Percentiles rank a stretch among this genome's conserved stretches.
These are phyloP conservation scores for Alliaria petiolata DNA, from an alignment of 345 rosid species.

Conservation along the genomic window DNA sequence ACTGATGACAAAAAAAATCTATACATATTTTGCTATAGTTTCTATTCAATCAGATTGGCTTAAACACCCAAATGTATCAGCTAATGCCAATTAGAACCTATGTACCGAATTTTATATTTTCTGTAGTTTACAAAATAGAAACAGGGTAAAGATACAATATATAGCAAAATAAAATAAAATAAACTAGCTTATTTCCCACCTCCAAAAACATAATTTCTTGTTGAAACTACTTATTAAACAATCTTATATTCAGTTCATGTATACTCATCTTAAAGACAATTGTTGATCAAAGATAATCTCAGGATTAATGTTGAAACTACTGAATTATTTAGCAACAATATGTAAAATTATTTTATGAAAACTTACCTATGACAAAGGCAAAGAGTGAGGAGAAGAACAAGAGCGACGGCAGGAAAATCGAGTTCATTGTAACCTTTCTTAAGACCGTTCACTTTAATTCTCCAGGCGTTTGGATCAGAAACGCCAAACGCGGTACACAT, in stretches of 20 bases:
- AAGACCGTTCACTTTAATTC: slow-evolving; percentile 61
- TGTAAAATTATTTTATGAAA: not conserved
- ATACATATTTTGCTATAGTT: not conserved
- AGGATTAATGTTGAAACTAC: not conserved
- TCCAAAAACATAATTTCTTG: not conserved
- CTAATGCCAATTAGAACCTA: not conserved
- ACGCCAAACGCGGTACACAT: slow-evolving; percentile 64
- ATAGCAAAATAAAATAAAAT: no score
- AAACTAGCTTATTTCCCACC: not conserved
- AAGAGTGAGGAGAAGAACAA: slow-evolving; percentile 79
- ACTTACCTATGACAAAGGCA: slow-evolving; percentile 76
- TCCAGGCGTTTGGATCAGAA: slow-evolving; percentile 54
- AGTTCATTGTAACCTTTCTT: slow-evolving; percentile 61
- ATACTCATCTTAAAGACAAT: not conserved
- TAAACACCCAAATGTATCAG: not conserved
- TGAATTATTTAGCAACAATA: not conserved
- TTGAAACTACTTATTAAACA: not conserved
- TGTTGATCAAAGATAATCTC: not conserved
- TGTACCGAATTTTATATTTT: not conserved
- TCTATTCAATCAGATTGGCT: not conserved
- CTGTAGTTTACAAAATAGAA: not conserved
- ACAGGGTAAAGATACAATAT: not conserved
- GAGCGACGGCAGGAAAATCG: slow-evolving; percentile 82
- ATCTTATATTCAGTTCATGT: not conserved
- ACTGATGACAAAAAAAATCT: not conserved